Conservation (phyloP, 2,329 filamentous ascomycete genomes). For the Botryosphaeria dothidea region DNA sequence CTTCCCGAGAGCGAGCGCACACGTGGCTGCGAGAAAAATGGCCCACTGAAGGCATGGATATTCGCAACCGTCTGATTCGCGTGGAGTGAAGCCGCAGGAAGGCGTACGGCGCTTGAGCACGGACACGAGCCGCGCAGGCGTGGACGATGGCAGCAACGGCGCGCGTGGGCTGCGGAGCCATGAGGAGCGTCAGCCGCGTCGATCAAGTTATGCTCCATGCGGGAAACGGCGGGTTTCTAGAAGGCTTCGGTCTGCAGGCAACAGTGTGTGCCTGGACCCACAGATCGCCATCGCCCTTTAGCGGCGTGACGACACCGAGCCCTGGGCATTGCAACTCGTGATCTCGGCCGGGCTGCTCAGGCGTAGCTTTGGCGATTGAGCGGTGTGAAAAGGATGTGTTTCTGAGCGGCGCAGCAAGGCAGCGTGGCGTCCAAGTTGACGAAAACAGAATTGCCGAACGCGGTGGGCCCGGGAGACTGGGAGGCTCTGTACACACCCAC, state of each 20-base stretch:
- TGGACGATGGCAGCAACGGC: neutral
- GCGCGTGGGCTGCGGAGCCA: too few species aligned
- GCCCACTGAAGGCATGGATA: neutral
- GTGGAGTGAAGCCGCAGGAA: neutral
- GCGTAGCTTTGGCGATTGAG: too few species aligned
- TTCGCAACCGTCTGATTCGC: neutral
- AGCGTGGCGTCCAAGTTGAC: neutral
- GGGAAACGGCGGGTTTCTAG: neutral
- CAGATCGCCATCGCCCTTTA: neutral
- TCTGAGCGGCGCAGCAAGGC: constrained; percentile 1
- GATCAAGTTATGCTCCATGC: neutral
- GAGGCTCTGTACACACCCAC: neutral
- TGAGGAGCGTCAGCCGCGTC: neutral
- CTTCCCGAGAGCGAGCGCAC: neutral
- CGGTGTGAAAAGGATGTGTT: neutral
- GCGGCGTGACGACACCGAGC: neutral
- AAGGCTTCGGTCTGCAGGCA: constrained; percentile 6
- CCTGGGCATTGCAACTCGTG: neutral
- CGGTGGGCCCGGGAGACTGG: neutral
- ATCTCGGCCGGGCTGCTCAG: neutral
- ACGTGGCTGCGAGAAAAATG: neutral
- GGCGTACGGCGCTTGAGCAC: neutral
- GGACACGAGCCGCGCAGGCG: neutral
- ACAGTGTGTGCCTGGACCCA: neutral
- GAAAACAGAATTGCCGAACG: neutral